Evolutionary conservation across 1,284 basidiomycete species (phyloP).

Genomic region (Violaceomyces palustris): DNA sequence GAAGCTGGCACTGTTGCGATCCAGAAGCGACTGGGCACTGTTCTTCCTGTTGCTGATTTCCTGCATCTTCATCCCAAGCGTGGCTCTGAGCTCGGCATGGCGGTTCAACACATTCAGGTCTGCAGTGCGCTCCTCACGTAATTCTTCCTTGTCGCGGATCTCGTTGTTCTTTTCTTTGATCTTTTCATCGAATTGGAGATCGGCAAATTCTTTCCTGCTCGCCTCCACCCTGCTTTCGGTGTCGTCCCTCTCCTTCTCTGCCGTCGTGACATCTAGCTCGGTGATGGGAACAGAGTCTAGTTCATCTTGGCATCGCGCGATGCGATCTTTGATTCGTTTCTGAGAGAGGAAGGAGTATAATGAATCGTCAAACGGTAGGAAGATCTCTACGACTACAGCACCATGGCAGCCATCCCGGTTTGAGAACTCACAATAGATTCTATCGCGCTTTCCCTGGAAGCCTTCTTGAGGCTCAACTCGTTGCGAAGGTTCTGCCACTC

Average conservation of each 20-base stretch:
- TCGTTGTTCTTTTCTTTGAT: conserved; percentile 63
- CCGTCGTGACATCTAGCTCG: conserved; percentile 20
- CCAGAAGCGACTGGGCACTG: conserved; percentile 18
- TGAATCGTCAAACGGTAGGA: too few species aligned
- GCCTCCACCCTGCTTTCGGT: conserved; percentile 12
- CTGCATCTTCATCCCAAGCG: conserved; percentile 65
- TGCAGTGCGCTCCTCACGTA: conserved; percentile 65
- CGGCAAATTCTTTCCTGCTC: conserved; percentile 25
- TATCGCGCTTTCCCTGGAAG: conserved; percentile 22
- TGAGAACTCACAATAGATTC: too few species aligned
- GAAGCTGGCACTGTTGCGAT: conserved; percentile 61
- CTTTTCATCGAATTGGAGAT: conserved; percentile 63
- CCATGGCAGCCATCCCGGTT: too few species aligned
- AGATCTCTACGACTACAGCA: conserved; percentile 15
- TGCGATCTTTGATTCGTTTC: conserved; percentile 24
- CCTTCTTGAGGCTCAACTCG: conserved; percentile 26
- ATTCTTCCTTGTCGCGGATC: conserved; percentile 64
- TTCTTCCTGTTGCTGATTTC: conserved; percentile 7
- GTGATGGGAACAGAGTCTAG: conserved; percentile 22
- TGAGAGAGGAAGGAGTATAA: too few species aligned
- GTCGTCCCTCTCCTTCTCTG: conserved; percentile 21
- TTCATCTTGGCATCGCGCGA: conserved; percentile 36
- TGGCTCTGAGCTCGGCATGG: conserved; percentile 78
- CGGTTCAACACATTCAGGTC: conserved; percentile 71
- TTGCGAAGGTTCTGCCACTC: conserved; percentile 30